Evolutionary conservation across 176 grass and related monocot species (phyloP), one percentile per base, ranked within the genome.

Genomic region (Phoenix roebelenii): DNA sequence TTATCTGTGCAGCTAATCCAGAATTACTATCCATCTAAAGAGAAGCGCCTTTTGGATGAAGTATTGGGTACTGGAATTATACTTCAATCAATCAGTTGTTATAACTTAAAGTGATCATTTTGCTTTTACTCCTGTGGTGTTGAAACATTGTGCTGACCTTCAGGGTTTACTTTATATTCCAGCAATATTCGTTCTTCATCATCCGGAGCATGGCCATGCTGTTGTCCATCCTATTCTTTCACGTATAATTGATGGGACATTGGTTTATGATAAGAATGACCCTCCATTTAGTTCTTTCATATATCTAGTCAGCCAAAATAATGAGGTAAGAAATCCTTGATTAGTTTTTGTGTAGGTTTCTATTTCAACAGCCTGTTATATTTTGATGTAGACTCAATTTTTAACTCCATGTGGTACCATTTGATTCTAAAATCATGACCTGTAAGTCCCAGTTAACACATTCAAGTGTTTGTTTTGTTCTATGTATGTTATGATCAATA

Each of bases 121-220:
- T 44, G 35, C 35, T 0, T 44, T 44, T 44, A 20, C 15, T 52
- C 16, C 23, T 28, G 23, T 18, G 16, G 5, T 59, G 14, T 14
- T 44, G 35, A 44, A 44, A 44, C 67, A 66, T 50, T 22, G 18
- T 22, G 28, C 15, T 83, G 54, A 78, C 52, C 17, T 20, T 24
- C 3, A 7, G 51, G 51, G 58, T 39, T 68, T 72, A 68, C 48
- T 72, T 82, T 63, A 53, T 62, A 30, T 44, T 74, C 25, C 76
- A 99, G 94, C 94, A 72, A 87, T 81, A 68, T 99, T 99, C 81
- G 82, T 99, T 67, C 84, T 99, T 74, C 88, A 99, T 65, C 94
- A 99, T 80, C 94, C 94, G 0, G 88, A 93, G 70, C 94, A 99
- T 75, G 94, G 94, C 57, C 94, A 99, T 79, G 82, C 88, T 64